Base-by-base conservation (phyloP, 805 yeast genomes). In the Yarrowia sp. region DNA sequence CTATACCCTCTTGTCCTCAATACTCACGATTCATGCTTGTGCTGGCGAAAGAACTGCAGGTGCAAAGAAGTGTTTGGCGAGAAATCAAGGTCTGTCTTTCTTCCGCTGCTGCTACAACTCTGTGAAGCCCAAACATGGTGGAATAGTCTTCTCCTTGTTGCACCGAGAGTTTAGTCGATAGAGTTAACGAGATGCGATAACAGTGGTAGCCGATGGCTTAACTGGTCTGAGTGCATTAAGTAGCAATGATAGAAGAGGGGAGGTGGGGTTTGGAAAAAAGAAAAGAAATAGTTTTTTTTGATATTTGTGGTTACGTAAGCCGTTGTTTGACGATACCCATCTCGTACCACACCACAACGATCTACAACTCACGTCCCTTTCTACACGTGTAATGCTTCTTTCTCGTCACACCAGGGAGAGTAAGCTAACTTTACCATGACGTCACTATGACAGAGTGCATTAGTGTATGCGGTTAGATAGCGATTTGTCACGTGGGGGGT, bases 11-110 rank as follows among this genome's bases (percentile, higher is more conserved):
- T 26, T 26, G 7, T 26, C 32, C 32, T 40, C 22, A 1, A 26
- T 56, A 56, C 63, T 56, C 63, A 56, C 63, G 48, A 56, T 56
- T 56, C 63, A 56, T 56, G 2, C 46, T 55, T 55, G 59, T 22
- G 32, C 45, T 32, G 53, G 45, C 42, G 32, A 53, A n/a, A n/a
- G 56, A 35, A 26, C 40, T 38, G 40, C 19, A 9, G 12, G 1
- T 26, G 32, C 32, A 26, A 38, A 38, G 40, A 19, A 19, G 40
- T 38, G 40, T 38, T 26, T 26, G 32, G 32, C 32, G 56, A n/a
- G 36, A 48, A 50, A 48, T 22, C 32, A 26, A 16, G 26, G 36
- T 26, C 43, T 36, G 41, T 35, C 41, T 16, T 16, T 36, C 43
- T 52, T 5, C 35, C 38, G 19, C 12, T 12, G 9, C 50, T 22